phyloP scores from a whole-genome alignment of 352 stramenopile species.

The Pythium biforme region DNA sequence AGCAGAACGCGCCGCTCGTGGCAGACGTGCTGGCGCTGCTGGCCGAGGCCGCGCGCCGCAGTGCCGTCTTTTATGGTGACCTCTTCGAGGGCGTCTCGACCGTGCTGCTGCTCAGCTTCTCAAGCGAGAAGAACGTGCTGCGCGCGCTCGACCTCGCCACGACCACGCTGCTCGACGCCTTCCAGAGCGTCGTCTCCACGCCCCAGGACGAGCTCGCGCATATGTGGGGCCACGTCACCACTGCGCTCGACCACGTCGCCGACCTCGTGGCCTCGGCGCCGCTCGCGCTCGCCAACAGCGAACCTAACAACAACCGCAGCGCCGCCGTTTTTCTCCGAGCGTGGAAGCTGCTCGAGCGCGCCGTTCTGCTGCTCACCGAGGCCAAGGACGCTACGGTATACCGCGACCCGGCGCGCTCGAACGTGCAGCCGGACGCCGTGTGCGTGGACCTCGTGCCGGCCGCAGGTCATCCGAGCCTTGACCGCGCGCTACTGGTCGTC shows the following conservation, averaged over 20 bases:
- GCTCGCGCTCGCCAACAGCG: slow-evolving; percentile 14
- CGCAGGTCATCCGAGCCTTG: slow-evolving; percentile 28
- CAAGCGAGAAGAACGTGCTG: slow-evolving; percentile 70
- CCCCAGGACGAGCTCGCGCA: slow-evolving; percentile 8
- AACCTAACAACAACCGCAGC: slow-evolving; percentile 50
- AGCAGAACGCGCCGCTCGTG: slow-evolving; percentile 63
- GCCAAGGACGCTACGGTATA: slow-evolving; percentile 59
- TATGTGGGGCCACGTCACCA: slow-evolving; percentile 40
- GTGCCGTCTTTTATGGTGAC: slow-evolving; percentile 26
- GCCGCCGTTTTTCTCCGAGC: slow-evolving; percentile 47
- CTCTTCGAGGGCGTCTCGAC: slow-evolving; percentile 58
- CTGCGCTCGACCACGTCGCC: slow-evolving; percentile 40
- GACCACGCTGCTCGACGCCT: slow-evolving; percentile 36
- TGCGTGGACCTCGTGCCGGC: slow-evolving; percentile 50
- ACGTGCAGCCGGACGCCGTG: slow-evolving; percentile 66
- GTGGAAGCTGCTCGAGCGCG: slow-evolving; percentile 62
- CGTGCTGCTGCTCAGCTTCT: slow-evolving; percentile 67
- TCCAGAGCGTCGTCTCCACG: slow-evolving; percentile 33
- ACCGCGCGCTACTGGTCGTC: slow-evolving; percentile 36
- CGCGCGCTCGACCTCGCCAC: slow-evolving; percentile 52
- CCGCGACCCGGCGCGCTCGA: slow-evolving; percentile 70
- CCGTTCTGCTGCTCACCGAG: slow-evolving; percentile 52
- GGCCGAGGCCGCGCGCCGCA: slow-evolving; percentile 28
- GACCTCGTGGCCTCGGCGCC: slow-evolving; percentile 41
- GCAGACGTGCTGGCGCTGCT: slow-evolving; percentile 54